These are phyloP conservation scores for Didymellaceae sp. DNA, from an alignment of 2,329 filamentous ascomycete genomes.

Conservation along the genomic window DNA sequence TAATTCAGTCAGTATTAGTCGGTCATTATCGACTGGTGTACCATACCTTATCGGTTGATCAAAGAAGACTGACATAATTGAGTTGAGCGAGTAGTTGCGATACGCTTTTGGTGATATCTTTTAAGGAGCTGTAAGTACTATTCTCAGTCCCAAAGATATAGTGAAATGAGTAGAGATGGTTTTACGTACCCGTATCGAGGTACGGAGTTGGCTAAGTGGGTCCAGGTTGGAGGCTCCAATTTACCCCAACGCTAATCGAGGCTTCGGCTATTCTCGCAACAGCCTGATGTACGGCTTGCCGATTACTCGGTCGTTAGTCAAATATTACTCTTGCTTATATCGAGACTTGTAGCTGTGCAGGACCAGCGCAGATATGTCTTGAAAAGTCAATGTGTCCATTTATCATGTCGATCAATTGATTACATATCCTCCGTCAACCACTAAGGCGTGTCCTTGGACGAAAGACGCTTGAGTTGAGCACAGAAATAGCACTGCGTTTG, in stretches of 20 bases:
- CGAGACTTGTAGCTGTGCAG: too few species aligned
- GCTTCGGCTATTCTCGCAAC: background rate
- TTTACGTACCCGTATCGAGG: slow-evolving; percentile 18
- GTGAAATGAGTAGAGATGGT: background rate
- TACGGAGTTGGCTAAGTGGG: slow-evolving; percentile 11
- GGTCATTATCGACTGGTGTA: background rate
- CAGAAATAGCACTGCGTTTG: slow-evolving; percentile 60
- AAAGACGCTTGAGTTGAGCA: slow-evolving; percentile 61
- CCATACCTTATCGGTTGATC: slow-evolving; percentile 35
- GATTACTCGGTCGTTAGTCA: too few species aligned
- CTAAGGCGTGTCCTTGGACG: slow-evolving; percentile 57
- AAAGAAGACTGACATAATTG: slow-evolving; percentile 38
- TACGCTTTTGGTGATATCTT: too few species aligned
- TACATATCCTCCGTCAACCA: slow-evolving; percentile 55
- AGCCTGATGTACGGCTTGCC: too few species aligned
- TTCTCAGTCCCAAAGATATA: slow-evolving; percentile 7
- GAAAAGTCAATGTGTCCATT: too few species aligned
- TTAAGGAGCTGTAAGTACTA: too few species aligned
- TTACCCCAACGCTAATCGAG: slow-evolving; percentile 25
- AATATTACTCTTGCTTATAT: too few species aligned
- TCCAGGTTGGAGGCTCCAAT: slow-evolving; percentile 26
- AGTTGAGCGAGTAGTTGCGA: background rate
- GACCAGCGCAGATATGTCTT: too few species aligned
- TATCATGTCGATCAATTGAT: slow-evolving; percentile 35
- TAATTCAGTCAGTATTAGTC: background rate